These are phyloP conservation scores for Monilinia vaccinii-corymbosi DNA, from an alignment of 2,329 filamentous ascomycete genomes.

Conservation along the genomic window DNA sequence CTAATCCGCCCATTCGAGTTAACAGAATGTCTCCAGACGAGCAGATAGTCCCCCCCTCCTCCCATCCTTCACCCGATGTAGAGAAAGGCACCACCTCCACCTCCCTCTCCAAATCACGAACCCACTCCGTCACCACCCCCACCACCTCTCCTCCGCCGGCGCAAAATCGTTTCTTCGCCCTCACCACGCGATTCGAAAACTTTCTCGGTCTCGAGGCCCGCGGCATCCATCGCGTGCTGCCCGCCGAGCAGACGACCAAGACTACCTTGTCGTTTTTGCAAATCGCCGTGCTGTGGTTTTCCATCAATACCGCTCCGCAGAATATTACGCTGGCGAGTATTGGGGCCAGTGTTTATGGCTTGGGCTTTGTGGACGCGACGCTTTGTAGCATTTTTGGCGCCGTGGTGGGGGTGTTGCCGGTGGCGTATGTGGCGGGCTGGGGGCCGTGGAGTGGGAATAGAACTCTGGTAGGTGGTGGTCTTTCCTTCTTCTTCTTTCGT, in stretches of 20 bases:
- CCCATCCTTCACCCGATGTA: neutral
- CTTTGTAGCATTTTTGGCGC: conserved; percentile 49
- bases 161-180: neutral
- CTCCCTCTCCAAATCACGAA: neutral
- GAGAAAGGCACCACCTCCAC: neutral
- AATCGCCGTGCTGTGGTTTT: conserved; percentile 47
- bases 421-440: conserved; percentile 53
- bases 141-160: neutral
- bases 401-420: conserved; percentile 43
- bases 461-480: conserved; percentile 43
- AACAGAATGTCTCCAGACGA: neutral
- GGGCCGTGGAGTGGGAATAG: conserved; percentile 52
- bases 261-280: conserved; percentile 23
- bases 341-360: conserved; percentile 46
- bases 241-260: conserved; percentile 40
- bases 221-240: conserved; percentile 49
- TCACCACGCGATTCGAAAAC: conserved; percentile 16
- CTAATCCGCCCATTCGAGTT: neutral
- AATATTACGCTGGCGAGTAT: conserved; percentile 57
- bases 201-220: conserved; percentile 38
- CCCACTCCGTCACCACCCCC: neutral
- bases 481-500: neutral
- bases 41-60: neutral
- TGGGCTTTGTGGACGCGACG: conserved; percentile 48
- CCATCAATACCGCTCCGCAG: conserved; percentile 53